phyloP scores from a whole-genome alignment of 2,329 filamentous ascomycete genomes.

The Colletotrichum musicola region DNA sequence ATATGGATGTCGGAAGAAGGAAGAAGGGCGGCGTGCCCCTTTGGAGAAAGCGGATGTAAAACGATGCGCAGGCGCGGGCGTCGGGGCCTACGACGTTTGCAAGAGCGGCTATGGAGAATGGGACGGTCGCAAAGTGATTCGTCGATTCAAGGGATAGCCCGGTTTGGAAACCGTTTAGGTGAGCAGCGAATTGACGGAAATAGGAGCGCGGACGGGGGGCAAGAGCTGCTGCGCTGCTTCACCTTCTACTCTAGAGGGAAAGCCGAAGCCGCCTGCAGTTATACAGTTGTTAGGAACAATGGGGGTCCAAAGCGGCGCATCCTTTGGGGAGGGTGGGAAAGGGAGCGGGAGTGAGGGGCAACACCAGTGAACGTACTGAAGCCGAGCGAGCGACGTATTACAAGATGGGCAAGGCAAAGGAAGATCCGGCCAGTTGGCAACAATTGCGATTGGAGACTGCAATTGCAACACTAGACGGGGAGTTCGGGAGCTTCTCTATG shows the following conservation, averaged over 20 bases:
- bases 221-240: slow-evolving; percentile 14
- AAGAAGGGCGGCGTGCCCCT: slow-evolving; percentile 42
- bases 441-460: slow-evolving; percentile 16
- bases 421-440: slow-evolving; percentile 15
- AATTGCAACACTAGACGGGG: slow-evolving; percentile 13
- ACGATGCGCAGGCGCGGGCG: slow-evolving; percentile 14
- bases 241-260: slow-evolving; percentile 17
- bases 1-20: slow-evolving; percentile 63
- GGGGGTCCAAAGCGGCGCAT: slow-evolving; percentile 17
- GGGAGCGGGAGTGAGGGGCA: neutral
- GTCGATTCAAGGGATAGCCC: slow-evolving; percentile 36
- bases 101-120: slow-evolving; percentile 26
- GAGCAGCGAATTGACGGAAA: slow-evolving; percentile 28
- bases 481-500: slow-evolving; percentile 34
- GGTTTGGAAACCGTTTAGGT: slow-evolving; percentile 14
- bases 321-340: slow-evolving; percentile 7
- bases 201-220: slow-evolving; percentile 22
- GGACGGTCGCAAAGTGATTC: slow-evolving; percentile 36
- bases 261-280: neutral
- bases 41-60: slow-evolving; percentile 19
- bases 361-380: slow-evolving; percentile 17
- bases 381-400: slow-evolving; percentile 18
- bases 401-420: slow-evolving; percentile 9
- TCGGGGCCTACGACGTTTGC: slow-evolving; percentile 39
- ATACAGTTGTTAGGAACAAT: slow-evolving; percentile 39